Evolutionary conservation across 2,329 filamentous ascomycete species (phyloP).

Genomic region (Claviceps arundinis): DNA sequence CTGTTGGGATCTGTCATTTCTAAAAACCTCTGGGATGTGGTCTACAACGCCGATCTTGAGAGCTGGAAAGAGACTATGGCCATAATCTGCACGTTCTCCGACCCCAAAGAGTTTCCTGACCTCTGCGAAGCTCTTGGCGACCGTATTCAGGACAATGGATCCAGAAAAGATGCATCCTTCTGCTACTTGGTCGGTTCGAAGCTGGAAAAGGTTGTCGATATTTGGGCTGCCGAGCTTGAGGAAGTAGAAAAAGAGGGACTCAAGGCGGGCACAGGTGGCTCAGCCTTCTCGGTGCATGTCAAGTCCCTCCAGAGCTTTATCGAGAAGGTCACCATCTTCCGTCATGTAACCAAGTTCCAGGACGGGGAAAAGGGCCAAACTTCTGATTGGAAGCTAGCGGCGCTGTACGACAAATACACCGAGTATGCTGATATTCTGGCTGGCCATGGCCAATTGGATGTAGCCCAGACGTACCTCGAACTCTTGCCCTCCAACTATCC

Average conservation of each 20-base stretch:
- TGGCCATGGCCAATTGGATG: conserved; percentile 70
- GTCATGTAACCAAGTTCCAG: conserved; percentile 81
- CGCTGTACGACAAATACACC: conserved; percentile 86
- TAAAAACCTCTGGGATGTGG: conserved; percentile 96
- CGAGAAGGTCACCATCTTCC: conserved; percentile 96
- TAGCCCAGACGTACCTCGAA: conserved; percentile 84
- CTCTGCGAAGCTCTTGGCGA: conserved; percentile 92
- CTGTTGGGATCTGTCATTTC: conserved; percentile 82
- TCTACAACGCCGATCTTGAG: conserved; percentile 83
- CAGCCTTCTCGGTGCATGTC: conserved; percentile 84
- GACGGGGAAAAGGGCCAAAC: conserved; percentile 60
- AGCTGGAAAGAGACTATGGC: conserved; percentile 98
- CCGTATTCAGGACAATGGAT: conserved; percentile 64
- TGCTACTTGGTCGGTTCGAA: conserved; percentile 94
- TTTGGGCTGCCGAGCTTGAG: conserved; percentile 83
- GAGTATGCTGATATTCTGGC: conserved; percentile 96
- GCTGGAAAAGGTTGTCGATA: conserved; percentile 88
- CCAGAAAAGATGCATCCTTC: conserved; percentile 84
- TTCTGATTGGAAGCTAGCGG: conserved; percentile 76
- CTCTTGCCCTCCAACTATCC: conserved; percentile 74
- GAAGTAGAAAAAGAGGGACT: conserved; percentile 69
- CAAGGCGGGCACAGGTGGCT: conserved; percentile 55
- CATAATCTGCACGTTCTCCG: conserved; percentile 86
- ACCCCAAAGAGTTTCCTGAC: conserved; percentile 81
- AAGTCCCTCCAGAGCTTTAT: conserved; percentile 83